Evolutionary conservation across 768 basidiomycete genomes (phyloP).

Genomic region (Leccinum arenicola): DNA sequence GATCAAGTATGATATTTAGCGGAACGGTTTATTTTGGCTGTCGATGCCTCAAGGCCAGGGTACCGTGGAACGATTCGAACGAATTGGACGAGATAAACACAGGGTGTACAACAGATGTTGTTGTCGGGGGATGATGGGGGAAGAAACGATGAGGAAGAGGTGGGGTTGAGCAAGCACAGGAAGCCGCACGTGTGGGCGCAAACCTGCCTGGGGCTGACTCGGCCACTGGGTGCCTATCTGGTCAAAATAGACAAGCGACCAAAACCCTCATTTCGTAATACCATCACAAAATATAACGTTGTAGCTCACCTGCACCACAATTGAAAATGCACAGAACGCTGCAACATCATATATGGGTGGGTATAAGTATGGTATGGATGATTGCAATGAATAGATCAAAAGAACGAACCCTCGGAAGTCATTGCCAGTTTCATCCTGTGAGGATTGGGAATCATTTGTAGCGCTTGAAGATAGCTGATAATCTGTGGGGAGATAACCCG

Average conservation of each 20-base stretch:
- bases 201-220: not conserved
- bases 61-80: constrained; percentile 25
- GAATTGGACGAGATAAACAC: constrained; percentile 20
- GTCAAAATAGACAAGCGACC: not conserved
- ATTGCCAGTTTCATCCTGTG: not conserved
- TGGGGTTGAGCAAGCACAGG: constrained; percentile 33
- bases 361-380: not conserved
- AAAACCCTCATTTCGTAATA: not conserved
- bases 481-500: not conserved
- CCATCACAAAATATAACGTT: not conserved
- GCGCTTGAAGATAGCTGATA: no score
- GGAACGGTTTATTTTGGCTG: constrained; percentile 17
- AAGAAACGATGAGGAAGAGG: constrained; percentile 46
- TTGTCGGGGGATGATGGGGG: constrained; percentile 30
- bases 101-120: constrained; percentile 20
- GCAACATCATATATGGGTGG: not conserved
- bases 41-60: constrained; percentile 24
- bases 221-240: not conserved
- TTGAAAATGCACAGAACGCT: not conserved
- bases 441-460: no score
- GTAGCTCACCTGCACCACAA: not conserved
- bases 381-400: not conserved
- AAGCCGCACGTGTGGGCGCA: constrained; percentile 52
- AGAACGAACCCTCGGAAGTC: not conserved
- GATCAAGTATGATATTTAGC: constrained; percentile 29